Evolutionary conservation across 164 flowering plant species (phyloP), one percentile per base, ranked within the genome.

Genomic region (Tinospora cordifolia): DNA sequence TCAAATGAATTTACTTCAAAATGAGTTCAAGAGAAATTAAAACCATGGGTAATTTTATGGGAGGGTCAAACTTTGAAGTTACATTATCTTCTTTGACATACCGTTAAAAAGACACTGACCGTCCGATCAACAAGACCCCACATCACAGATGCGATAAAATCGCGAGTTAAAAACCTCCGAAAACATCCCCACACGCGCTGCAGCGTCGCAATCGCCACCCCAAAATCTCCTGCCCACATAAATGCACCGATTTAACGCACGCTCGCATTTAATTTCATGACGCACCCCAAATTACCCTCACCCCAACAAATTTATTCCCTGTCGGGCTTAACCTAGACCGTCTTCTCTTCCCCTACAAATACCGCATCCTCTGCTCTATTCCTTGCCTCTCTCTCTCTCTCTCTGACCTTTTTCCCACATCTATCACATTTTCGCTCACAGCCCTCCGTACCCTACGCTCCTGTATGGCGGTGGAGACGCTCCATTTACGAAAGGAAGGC

Each of bases 311-410:
- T 54, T 9, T 34, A 62, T 65, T 15, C 63, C 47, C 72, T 80
- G 87, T 84, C 87, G 84, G 82, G 75, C 72, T 71, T 65, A 71
- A 72, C 78, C 66, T 65, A 74, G 82, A 79, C 84, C 71, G 72
- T 73, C 78, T 40, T 5, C 59, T 71, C 63, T 30, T 57, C 54
- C 70, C 26, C 79, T 81, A 80, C 80, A 78, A 69, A 81, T 76
- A 73, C 24, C 27, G 59, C 70, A 64, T 12, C 47, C 59, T 41
- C 38, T 44, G 26, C 17, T 26, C 36, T 30, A 4, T 4, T 57
- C n/a, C 39, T 26, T 25, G 3, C 22, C 38, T 51, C 74, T n/a
- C 40, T 8, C 62, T 60, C 75, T 54, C 64, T 30, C 0, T 40
- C 64, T 27, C 0, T 39, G 39, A 41, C 59, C 24, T 47, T n/a